These are phyloP conservation scores for Bryoerythrophyllum caledonicum DNA, from an alignment of 225 moss, liverwort and hornwort species.

Conservation along the genomic window DNA sequence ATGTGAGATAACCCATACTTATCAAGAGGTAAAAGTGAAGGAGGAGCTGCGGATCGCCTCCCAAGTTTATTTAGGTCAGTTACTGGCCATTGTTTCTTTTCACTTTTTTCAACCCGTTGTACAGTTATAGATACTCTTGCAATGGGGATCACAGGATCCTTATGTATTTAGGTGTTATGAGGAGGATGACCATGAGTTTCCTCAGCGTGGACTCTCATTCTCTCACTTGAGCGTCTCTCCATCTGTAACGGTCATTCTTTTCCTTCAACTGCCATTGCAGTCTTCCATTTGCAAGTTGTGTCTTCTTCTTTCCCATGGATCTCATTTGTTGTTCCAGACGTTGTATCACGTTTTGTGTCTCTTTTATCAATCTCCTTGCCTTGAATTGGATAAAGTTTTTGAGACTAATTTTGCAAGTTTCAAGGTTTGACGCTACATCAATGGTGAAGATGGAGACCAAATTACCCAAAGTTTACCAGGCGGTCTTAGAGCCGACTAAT, in stretches of 20 bases:
- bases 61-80: not conserved
- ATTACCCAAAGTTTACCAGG: not conserved
- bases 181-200: not conserved
- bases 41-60: slow-evolving; percentile 11
- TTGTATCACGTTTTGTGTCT: too few species aligned
- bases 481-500: not conserved
- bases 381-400: not conserved
- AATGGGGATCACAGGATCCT: not conserved
- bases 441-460: not conserved
- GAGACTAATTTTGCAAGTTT: not conserved
- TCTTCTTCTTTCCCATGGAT: not conserved
- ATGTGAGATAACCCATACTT: not conserved
- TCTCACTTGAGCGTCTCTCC: slow-evolving; percentile 13
- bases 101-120: slow-evolving; percentile 15
- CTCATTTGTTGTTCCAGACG: not conserved
- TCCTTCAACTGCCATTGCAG: slow-evolving; percentile 53
- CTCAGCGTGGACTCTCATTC: not conserved
- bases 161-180: not conserved
- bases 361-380: not conserved
- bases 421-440: not conserved
- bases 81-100: slow-evolving; percentile 3
- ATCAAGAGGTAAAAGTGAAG: not conserved
- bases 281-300: slow-evolving; percentile 3
- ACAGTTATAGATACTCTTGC: slow-evolving; percentile 10
- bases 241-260: slow-evolving; percentile 22